phyloP scores from a whole-genome alignment of 2,329 filamentous ascomycete genomes.

The Aspergillus caelatus region DNA sequence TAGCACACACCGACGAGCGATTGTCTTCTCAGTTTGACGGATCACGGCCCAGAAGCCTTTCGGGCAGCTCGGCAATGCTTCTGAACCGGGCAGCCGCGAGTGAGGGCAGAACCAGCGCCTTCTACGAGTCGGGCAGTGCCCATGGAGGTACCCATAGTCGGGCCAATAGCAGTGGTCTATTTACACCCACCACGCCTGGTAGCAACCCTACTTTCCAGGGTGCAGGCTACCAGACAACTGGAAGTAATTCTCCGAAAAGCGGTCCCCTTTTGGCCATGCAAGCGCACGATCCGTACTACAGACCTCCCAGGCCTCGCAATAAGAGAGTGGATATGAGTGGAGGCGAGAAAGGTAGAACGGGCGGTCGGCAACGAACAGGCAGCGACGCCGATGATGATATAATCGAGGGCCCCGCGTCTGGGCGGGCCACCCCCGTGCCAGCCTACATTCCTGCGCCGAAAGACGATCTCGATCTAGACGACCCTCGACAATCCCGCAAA shows the following conservation, averaged over 20 bases:
- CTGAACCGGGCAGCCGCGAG: constrained; percentile 54
- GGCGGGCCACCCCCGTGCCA: constrained; percentile 53
- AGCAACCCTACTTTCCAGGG: constrained; percentile 63
- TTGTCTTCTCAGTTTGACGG: constrained; percentile 60
- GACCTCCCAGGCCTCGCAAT: constrained; percentile 74
- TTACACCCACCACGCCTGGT: constrained; percentile 73
- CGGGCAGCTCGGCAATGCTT: constrained; percentile 64
- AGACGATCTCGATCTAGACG: constrained; percentile 58
- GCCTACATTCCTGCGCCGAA: constrained; percentile 57
- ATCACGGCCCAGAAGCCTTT: constrained; percentile 60
- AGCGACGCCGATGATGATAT: constrained; percentile 38
- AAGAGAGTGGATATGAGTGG: constrained; percentile 61
- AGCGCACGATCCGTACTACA: constrained; percentile 79
- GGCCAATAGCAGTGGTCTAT: constrained; percentile 63
- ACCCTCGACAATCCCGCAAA: constrained; percentile 60
- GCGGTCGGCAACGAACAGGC: constrained; percentile 44
- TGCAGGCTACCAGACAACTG: constrained; percentile 54
- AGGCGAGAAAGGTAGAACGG: constrained; percentile 46
- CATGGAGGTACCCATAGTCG: constrained; percentile 54
- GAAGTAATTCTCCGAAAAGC: constrained; percentile 45
- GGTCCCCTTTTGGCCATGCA: constrained; percentile 50
- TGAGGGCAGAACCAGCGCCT: constrained; percentile 52
- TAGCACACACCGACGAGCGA: constrained; percentile 68
- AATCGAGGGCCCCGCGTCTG: constrained; percentile 44
- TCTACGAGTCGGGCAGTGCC: constrained; percentile 56